Evolutionary conservation across 495 filamentous ascomycete genomes (phyloP).

Genomic region (Bombardia bombarda): DNA sequence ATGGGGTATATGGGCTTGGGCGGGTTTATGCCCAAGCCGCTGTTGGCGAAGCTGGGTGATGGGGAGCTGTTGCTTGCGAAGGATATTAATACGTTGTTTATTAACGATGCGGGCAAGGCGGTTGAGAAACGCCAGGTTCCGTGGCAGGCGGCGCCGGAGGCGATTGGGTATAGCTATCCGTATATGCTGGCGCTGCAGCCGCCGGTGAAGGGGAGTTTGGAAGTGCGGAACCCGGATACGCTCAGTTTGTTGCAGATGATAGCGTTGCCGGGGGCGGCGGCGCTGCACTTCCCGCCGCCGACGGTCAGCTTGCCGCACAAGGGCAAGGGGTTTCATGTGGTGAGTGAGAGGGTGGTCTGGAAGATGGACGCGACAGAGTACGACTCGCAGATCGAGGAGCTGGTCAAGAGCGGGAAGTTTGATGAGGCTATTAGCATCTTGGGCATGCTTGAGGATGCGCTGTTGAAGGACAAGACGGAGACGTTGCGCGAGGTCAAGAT

Average conservation of each 20-base stretch:
- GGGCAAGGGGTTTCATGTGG: constrained; percentile 87
- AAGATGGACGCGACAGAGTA: constrained; percentile 92
- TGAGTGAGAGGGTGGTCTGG: constrained; percentile 86
- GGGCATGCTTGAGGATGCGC: constrained; percentile 82
- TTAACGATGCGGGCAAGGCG: constrained; percentile 72
- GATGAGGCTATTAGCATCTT: constrained; percentile 92
- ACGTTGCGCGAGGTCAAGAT: constrained; percentile 78
- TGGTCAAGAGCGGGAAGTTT: constrained; percentile 65
- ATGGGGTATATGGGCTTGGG: constrained; percentile 97
- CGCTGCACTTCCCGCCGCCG: constrained; percentile 88
- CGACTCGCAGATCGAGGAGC: constrained; percentile 79
- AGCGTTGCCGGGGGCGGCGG: constrained; percentile 65
- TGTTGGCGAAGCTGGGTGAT: constrained; percentile 73
- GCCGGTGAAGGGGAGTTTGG: constrained; percentile 74
- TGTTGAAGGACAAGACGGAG: constrained; percentile 75
- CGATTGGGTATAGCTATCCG: constrained; percentile 91
- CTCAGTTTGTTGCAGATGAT: constrained; percentile 81
- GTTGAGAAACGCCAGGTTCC: constrained; percentile 81
- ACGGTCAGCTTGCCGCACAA: constrained; percentile 88
- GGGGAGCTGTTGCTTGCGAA: constrained; percentile 85
- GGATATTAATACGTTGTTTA: constrained; percentile 91
- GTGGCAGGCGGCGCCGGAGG: constrained; percentile 81
- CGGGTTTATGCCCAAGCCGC: constrained; percentile 79
- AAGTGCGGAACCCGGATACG: constrained; percentile 89
- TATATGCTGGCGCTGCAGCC: constrained; percentile 85